Evolutionary conservation across 495 filamentous ascomycete genomes (phyloP), one percentile per base, ranked within the genome.

Genomic region (Schizothecium vesticola): DNA sequence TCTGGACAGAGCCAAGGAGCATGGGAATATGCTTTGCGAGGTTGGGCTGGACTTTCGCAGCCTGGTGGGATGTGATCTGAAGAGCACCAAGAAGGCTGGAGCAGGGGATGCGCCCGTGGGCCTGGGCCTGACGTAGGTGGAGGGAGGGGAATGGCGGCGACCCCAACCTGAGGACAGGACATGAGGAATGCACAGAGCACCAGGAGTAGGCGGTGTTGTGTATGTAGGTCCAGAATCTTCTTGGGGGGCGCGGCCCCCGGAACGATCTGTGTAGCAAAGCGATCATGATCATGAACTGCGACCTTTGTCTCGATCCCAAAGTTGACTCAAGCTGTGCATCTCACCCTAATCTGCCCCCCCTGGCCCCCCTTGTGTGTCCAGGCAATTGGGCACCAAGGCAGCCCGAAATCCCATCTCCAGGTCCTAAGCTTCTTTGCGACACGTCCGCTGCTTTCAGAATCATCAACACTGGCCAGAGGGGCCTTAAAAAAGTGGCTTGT

Each of bases 41-140:
- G 93, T 97, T 5, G 94, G 95, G 0, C 79, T 99, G 19, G 95
- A 99, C 76, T 98, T 98, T 74, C 86, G 85, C 58, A 89, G 91
- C 69, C 78, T 97, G 64, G 88, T 87, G 16, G 85, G 78, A 12
- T 36, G 33, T 13, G 33, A 36, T 36, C 12, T 36, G 11, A 36
- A 36, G 33, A 36, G 11, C 33, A 36, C 12, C n/a, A 24, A 36
- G 16, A 63, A 69, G 8, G 21, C 51, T 13, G 71, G 66, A 9
- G 64, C 73, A 57, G 67, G 56, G 64, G 71, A 61, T 26, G 70
- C 67, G 16, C 77, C 80, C 0, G 77, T 83, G 21, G 82, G 82
- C 1, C 73, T 85, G 64, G 82, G 82, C 9, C 61, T 84, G 57
- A 71, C 76, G 21, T 82, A 67, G 68, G 58, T 28, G 12, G 28